Evolutionary conservation across 2,329 filamentous ascomycete genomes (phyloP).

Genomic region (Colletotrichum orchidophilum): DNA sequence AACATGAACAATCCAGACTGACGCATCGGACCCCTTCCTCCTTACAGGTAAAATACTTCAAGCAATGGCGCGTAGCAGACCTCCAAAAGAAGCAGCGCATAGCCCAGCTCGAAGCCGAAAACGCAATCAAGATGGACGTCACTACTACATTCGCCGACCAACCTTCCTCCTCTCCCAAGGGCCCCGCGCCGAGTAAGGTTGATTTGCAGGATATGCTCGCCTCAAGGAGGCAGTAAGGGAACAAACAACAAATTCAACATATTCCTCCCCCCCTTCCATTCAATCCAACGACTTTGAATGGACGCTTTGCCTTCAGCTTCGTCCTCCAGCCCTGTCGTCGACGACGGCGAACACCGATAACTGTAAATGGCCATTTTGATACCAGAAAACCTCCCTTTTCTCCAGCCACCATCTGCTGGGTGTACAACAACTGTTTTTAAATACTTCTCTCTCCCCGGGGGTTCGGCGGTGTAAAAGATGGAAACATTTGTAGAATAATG

Average conservation of each 20-base stretch:
- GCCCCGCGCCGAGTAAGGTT: slow-evolving; percentile 40
- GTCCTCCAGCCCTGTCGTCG: too few relatives aligned
- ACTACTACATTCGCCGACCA: slow-evolving; percentile 44
- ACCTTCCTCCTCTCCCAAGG: slow-evolving; percentile 36
- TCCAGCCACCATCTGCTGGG: background rate
- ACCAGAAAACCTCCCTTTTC: slow-evolving; percentile 1
- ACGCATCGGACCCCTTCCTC: slow-evolving; percentile 1
- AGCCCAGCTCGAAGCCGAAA: slow-evolving; percentile 77
- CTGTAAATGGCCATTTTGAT: slow-evolving; percentile 1
- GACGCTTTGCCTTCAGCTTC: background rate
- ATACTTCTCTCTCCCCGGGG: background rate
- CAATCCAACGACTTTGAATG: background rate
- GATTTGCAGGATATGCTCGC: slow-evolving; percentile 52
- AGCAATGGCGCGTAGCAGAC: slow-evolving; percentile 94
- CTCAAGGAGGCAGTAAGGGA: slow-evolving; percentile 22
- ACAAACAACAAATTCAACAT: background rate
- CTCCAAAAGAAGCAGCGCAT: slow-evolving; percentile 84
- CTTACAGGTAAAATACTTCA: slow-evolving; percentile 90
- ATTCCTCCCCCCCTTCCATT: background rate
- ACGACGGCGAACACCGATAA: background rate
- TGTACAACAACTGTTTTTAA: slow-evolving; percentile 20
- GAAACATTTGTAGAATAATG: slow-evolving; percentile 25
- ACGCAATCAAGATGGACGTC: slow-evolving; percentile 69
- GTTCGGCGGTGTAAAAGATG: background rate
- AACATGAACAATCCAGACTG: background rate